A percentile compares a stretch with the other conserved stretches of the same genome.
phyloP scores from a whole-genome alignment of 768 basidiomycete genomes.

The Termitomyces sp. region DNA sequence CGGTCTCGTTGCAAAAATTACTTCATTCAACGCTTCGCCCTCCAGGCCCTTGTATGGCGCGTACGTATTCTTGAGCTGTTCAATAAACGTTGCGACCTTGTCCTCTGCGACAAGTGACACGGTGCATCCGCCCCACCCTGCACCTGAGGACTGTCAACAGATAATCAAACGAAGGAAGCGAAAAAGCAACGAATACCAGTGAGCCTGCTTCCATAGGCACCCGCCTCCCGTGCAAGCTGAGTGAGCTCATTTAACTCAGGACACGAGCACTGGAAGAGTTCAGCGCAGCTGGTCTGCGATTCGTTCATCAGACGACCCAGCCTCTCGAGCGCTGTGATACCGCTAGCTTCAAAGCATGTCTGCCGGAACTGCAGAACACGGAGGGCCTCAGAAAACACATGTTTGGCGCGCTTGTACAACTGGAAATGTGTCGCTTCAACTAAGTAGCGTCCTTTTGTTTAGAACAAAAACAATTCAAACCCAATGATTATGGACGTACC shows the following conservation, averaged over 20 bases:
- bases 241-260: slow-evolving; percentile 72
- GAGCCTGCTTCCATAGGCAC: slow-evolving; percentile 78
- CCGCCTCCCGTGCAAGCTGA: slow-evolving; percentile 56
- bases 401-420: slow-evolving; percentile 76
- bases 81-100: slow-evolving; percentile 59
- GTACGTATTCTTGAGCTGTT: slow-evolving; percentile 54
- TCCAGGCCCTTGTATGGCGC: slow-evolving; percentile 57
- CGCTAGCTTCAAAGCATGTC: slow-evolving; percentile 47
- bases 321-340: slow-evolving; percentile 28
- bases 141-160: slow-evolving; percentile 40
- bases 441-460: slow-evolving; percentile 17
- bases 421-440: slow-evolving; percentile 82
- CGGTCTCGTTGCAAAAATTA: slow-evolving; percentile 80
- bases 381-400: slow-evolving; percentile 76
- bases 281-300: slow-evolving; percentile 66
- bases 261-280: slow-evolving; percentile 75
- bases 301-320: slow-evolving; percentile 77
- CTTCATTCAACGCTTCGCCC: slow-evolving; percentile 54
- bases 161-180: not conserved
- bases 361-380: slow-evolving; percentile 77
- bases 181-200: slow-evolving; percentile 48
- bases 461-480: not conserved
- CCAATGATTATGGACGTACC: slow-evolving; percentile 37
- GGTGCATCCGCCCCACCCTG: slow-evolving; percentile 90
- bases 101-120: slow-evolving; percentile 73